Percentiles rank a stretch among this genome's conserved stretches.
These are phyloP conservation scores for Cladosporium colombiae DNA, from an alignment of 2,329 filamentous ascomycete genomes.

Conservation along the genomic window DNA sequence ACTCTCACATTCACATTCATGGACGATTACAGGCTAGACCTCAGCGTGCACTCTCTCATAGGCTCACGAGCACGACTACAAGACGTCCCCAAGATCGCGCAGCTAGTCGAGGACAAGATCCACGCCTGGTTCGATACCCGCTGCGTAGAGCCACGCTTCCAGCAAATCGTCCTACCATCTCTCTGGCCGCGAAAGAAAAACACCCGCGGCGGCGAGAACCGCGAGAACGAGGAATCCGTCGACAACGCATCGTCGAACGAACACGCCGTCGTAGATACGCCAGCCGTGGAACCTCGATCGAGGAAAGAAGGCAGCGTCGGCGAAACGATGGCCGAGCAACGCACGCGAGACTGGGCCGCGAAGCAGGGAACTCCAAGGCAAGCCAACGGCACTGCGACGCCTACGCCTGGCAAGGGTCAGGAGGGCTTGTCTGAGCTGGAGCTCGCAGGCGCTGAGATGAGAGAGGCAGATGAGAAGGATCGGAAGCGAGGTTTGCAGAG, in stretches of 20 bases:
- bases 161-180: conserved; percentile 80
- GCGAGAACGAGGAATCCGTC: conserved; percentile 37
- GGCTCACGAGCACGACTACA: conserved; percentile 78
- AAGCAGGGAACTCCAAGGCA: conserved; percentile 27
- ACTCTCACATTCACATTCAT: conserved; percentile 94
- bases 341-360: conserved; percentile 38
- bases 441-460: conserved; percentile 37
- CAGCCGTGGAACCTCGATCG: conserved; percentile 22
- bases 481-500: conserved; percentile 27
- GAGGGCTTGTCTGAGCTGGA: conserved; percentile 37
- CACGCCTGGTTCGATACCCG: conserved; percentile 88
- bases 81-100: conserved; percentile 85
- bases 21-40: conserved; percentile 81
- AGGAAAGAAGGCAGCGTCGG: conserved; percentile 24
- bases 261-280: conserved; percentile 21
- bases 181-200: conserved; percentile 85
- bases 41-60: conserved; percentile 76
- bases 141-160: conserved; percentile 81
- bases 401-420: conserved; percentile 26
- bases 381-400: conserved; percentile 14
- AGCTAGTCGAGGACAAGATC: conserved; percentile 75
- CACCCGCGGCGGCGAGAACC: conserved; percentile 64
- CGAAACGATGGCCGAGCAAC: conserved; percentile 37
- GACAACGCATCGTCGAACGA: conserved; percentile 19
- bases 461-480: conserved; percentile 36